Conservation (phyloP, 768 basidiomycete genomes). For the Tricholoma hemisulphureum region DNA sequence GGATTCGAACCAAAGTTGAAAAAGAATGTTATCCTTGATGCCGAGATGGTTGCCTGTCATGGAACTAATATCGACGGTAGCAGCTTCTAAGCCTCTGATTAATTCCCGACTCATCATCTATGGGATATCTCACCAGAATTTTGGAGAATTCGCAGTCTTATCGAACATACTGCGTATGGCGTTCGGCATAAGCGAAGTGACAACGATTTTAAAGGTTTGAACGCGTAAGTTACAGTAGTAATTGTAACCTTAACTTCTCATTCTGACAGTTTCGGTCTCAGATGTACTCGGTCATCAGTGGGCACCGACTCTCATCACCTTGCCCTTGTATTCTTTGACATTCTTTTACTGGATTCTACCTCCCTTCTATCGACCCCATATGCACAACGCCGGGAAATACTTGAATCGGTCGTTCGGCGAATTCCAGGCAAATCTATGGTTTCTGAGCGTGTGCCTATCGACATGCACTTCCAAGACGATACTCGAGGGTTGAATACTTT, state of each 20-base stretch:
- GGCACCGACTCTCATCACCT: conserved; percentile 51
- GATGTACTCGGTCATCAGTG: conserved; percentile 30
- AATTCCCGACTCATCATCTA: background rate
- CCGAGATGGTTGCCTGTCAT: conserved; percentile 87
- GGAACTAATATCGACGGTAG: conserved; percentile 71
- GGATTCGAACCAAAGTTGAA: conserved; percentile 22
- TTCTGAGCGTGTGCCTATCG: conserved; percentile 52
- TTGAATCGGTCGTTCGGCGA: conserved; percentile 55
- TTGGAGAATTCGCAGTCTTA: conserved; percentile 65
- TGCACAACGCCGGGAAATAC: conserved; percentile 50
- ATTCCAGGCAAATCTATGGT: conserved; percentile 66
- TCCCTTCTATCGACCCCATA: conserved; percentile 61
- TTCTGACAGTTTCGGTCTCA: conserved; percentile 2
- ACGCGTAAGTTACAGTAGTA: background rate
- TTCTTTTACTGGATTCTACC: conserved; percentile 65
- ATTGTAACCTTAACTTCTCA: background rate
- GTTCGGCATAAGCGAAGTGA: conserved; percentile 35
- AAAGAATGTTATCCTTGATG: conserved; percentile 60
- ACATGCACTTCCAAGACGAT: conserved; percentile 25
- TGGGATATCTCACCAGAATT: conserved; percentile 58
- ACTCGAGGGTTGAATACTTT: conserved; percentile 5
- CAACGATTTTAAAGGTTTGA: background rate
- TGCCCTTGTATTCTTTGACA: conserved; percentile 85
- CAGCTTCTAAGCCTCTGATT: conserved; percentile 10
- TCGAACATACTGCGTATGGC: conserved; percentile 58